phyloP scores from a whole-genome alignment of 208 protist species.

The Angomonas deanei region DNA sequence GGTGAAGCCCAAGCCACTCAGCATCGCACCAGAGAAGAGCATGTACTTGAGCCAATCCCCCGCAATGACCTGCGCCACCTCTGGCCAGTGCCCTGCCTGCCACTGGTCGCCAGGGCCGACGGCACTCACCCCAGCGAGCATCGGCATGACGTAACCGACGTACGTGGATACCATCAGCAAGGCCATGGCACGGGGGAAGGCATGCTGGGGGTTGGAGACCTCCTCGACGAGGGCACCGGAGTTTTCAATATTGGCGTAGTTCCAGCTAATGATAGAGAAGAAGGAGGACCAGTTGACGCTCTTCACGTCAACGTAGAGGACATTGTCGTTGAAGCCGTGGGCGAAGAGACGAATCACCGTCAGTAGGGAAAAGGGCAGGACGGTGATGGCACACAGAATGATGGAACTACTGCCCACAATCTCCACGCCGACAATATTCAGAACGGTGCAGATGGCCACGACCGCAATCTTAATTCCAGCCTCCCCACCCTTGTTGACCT shows the following conservation, averaged over 20 bases:
- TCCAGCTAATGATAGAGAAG: constrained; percentile 84
- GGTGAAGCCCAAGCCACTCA: constrained; percentile 74
- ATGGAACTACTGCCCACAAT: constrained; percentile 62
- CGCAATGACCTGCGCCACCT: constrained; percentile 46
- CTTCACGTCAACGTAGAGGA: constrained; percentile 50
- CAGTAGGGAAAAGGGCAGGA: constrained; percentile 62
- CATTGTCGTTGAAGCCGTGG: constrained; percentile 58
- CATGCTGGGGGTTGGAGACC: constrained; percentile 48
- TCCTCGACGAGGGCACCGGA: constrained; percentile 75
- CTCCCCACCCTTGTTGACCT: constrained; percentile 21
- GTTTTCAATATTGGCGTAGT: constrained; percentile 88
- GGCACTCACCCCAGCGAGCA: constrained; percentile 68
- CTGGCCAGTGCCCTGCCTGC: constrained; percentile 73
- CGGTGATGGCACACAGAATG: constrained; percentile 55
- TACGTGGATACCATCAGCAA: constrained; percentile 75
- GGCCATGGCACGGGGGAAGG: constrained; percentile 53
- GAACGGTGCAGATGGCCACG: constrained; percentile 50
- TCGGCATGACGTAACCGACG: constrained; percentile 72
- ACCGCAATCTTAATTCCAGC: constrained; percentile 63
- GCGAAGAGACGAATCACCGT: constrained; percentile 64
- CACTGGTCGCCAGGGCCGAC: constrained; percentile 57
- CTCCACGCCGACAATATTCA: constrained; percentile 73
- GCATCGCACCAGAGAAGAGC: constrained; percentile 62
- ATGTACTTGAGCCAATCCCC: constrained; percentile 76
- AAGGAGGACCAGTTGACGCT: constrained; percentile 63